These are phyloP conservation scores for Xylaria sp. DNA, from an alignment of 2,329 filamentous ascomycete genomes.

Conservation along the genomic window DNA sequence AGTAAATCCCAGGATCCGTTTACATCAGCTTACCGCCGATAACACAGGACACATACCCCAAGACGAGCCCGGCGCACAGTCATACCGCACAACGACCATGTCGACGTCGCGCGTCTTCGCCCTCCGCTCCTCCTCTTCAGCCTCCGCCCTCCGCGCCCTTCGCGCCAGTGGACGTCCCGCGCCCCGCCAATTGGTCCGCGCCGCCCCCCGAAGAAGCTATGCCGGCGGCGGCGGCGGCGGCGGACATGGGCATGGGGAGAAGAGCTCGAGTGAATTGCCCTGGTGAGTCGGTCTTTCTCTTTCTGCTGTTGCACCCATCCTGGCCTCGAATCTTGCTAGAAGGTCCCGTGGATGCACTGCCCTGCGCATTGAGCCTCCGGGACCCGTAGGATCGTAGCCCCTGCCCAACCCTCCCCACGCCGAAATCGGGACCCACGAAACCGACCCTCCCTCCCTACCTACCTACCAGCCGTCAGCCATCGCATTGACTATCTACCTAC, in stretches of 20 bases:
- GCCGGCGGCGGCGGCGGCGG: slow-evolving; percentile 10
- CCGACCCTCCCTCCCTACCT: neutral
- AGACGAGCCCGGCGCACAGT: neutral
- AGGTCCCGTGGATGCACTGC: too few relatives aligned
- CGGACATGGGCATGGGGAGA: neutral
- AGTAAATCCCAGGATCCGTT: too few relatives aligned
- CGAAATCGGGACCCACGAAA: too few relatives aligned
- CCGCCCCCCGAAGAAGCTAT: slow-evolving; percentile 18
- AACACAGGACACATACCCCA: too few relatives aligned
- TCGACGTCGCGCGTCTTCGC: slow-evolving; percentile 25
- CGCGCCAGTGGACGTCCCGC: slow-evolving; percentile 8
- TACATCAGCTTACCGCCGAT: too few relatives aligned
- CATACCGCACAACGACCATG: slow-evolving; percentile 16
- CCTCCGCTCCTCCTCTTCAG: slow-evolving; percentile 23
- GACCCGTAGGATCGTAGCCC: too few relatives aligned
- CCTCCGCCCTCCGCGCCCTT: slow-evolving; percentile 4
- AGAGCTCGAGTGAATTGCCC: slow-evolving; percentile 34
- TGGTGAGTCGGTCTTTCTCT: slow-evolving; percentile 28
- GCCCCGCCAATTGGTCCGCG: slow-evolving; percentile 4
- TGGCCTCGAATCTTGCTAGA: too few relatives aligned
- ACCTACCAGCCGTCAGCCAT: neutral
- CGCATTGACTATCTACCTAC: too few relatives aligned
- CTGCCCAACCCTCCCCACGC: too few relatives aligned
- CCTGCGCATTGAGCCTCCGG: too few relatives aligned
- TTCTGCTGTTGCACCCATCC: neutral